A percentile compares a stretch with the other conserved stretches of the same genome.
phyloP scores from a whole-genome alignment of 2,329 filamentous ascomycete genomes.

The Fusarium solani-melongenae region DNA sequence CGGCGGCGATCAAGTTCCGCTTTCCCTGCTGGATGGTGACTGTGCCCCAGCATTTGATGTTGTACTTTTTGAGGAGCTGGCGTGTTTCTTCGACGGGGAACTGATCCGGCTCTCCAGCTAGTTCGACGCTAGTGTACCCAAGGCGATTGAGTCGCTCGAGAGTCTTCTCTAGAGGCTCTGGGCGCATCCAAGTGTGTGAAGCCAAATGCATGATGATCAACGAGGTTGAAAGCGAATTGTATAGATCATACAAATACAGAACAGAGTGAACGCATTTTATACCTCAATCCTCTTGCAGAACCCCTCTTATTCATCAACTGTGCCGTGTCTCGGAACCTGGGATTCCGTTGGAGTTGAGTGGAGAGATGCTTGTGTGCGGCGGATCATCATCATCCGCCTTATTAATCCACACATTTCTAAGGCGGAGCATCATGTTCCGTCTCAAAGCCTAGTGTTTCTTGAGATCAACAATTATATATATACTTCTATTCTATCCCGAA shows the following conservation, averaged over 20 bases:
- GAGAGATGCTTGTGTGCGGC: neutral
- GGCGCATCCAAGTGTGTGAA: constrained; percentile 38
- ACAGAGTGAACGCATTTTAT: no score
- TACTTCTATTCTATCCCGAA: neutral
- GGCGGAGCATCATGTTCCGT: neutral
- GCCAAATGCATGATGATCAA: constrained; percentile 26
- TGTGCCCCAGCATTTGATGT: constrained; percentile 30
- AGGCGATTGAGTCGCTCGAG: constrained; percentile 19
- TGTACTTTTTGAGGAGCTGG: constrained; percentile 24
- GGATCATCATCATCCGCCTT: constrained; percentile 6
- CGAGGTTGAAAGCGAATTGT: neutral
- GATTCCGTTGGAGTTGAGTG: constrained; percentile 2
- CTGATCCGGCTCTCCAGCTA: constrained; percentile 25
- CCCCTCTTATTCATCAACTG: neutral
- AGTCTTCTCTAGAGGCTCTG: constrained; percentile 29
- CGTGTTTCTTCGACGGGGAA: constrained; percentile 6
- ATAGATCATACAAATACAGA: no score
- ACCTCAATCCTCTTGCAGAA: neutral
- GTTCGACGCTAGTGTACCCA: constrained; percentile 30
- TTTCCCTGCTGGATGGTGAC: constrained; percentile 33
- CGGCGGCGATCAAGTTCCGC: constrained; percentile 27
- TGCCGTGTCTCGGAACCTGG: neutral
- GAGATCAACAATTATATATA: neutral
- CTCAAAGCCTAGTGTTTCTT: neutral
- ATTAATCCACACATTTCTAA: constrained; percentile 2